Conservation (phyloP, 208 protist species). For the Leishmania guyanensis region DNA sequence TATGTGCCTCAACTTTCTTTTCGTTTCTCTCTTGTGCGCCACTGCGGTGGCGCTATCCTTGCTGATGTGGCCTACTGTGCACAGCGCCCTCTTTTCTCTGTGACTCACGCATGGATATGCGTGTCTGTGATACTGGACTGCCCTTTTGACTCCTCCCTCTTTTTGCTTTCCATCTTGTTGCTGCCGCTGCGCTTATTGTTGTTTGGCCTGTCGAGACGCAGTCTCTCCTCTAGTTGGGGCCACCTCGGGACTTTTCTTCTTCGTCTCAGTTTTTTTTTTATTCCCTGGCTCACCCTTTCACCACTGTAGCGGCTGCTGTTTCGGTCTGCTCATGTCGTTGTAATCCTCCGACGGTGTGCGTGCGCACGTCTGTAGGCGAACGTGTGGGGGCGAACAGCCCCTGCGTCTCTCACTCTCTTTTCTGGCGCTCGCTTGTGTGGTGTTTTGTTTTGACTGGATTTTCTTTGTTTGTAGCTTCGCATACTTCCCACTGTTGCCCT, state of each 20-base stretch:
- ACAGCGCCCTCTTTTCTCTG: not conserved
- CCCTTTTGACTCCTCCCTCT: not conserved
- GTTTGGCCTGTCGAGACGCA: not conserved
- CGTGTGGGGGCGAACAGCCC: not conserved
- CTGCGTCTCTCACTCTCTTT: not conserved
- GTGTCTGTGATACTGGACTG: not conserved
- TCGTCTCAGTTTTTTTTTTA: not conserved
- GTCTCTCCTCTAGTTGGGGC: no score
- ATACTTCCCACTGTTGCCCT: not conserved
- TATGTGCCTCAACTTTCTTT: not conserved
- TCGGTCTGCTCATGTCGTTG: not conserved
- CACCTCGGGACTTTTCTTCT: not conserved
- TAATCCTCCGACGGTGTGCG: not conserved
- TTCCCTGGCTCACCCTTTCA: not conserved
- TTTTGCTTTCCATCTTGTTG: not conserved
- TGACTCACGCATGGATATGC: not conserved
- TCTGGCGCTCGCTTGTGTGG: not conserved
- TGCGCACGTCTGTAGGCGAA: not conserved
- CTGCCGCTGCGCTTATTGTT: not conserved
- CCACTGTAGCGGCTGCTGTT: not conserved
- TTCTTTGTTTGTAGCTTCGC: not conserved
- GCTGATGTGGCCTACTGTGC: not conserved
- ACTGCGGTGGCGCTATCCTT: not conserved
- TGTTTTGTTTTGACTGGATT: not conserved
- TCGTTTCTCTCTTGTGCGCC: not conserved